Base-by-base conservation (phyloP, 2,329 filamentous ascomycete species). In the Xylaria polymorpha region DNA sequence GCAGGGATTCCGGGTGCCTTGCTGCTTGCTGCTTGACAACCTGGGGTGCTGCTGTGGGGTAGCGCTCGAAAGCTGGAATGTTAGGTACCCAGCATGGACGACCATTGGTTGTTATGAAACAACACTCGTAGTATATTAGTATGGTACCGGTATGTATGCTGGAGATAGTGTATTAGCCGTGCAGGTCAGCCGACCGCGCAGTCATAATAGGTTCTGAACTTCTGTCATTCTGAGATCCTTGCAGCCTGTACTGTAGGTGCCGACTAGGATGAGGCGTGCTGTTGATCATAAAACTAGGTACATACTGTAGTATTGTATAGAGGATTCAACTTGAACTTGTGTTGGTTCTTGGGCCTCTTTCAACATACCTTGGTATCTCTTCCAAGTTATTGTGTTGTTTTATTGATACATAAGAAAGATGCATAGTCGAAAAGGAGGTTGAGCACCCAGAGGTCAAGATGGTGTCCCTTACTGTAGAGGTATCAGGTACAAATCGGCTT, bases 31-130 rank as follows among this genome's bases (percentile, higher is more conserved):
- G 43, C 51, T 43, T 43, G 20, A 32, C 4, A 20, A 22, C 59
- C 60, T 58, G 56, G 56, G 64, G 65, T 61, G n/a, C n/a, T 50
- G 51, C 22, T 68, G 66, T 65, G 66, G 66, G 66, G 66, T 68
- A 68, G 43, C 14, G 29, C 51, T 56, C 15, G 9, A 51, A 53
- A 62, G 44, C 14, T 61, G 58, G 43, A 22, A 10, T 41, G 44
- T 41, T n/a, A 20, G 9, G 25, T n/a, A 25, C 37, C 37, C 39
- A 53, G 18, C 7, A 22, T 39, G 55, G 9, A 39, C 15, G 22
- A 32, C 37, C 15, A 25, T 20, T 32, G 25, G 18, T 18, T n/a
- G 2, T n/a, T 25, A 8, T 41, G n/a, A 44, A 22, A 41, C 53
- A 22, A 20, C 37, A 43, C 7, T 29, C 4, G 25, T 29, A 12